phyloP scores from a whole-genome alignment of 208 protist species.

The Leishmania gerbilli region DNA sequence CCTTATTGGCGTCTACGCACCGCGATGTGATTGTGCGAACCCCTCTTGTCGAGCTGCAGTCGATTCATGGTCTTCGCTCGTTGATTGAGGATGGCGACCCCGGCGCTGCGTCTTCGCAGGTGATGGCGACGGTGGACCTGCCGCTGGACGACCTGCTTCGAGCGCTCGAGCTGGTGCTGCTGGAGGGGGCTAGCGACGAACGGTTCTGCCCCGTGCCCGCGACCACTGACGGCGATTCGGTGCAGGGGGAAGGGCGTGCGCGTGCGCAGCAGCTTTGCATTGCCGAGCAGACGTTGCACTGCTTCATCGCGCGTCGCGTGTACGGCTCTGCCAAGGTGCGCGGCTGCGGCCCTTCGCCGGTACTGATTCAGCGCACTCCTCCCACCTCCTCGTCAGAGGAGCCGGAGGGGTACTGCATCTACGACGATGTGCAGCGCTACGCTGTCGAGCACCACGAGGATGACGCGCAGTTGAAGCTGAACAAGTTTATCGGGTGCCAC shows the following conservation, averaged over 20 bases:
- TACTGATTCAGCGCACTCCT: constrained; percentile 44
- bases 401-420: constrained; percentile 73
- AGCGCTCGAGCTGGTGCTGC: constrained; percentile 46
- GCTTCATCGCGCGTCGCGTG: constrained; percentile 72
- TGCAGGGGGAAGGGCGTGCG: neutral
- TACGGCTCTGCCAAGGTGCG: constrained; percentile 43
- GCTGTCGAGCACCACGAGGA: constrained; percentile 46
- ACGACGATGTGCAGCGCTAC: constrained; percentile 78
- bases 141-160: constrained; percentile 40
- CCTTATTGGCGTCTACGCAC: constrained; percentile 1
- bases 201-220: constrained; percentile 20
- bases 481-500: constrained; percentile 75
- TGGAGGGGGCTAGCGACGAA: constrained; percentile 37
- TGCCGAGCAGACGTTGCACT: constrained; percentile 61
- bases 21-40: constrained; percentile 31
- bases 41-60: constrained; percentile 20
- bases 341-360: constrained; percentile 50
- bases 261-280: constrained; percentile 10
- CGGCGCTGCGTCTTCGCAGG: neutral
- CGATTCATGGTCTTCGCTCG: constrained; percentile 21
- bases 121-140: constrained; percentile 19
- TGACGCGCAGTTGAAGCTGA: constrained; percentile 44
- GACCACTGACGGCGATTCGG: neutral
- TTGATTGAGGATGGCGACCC: neutral
- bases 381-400: constrained; percentile 66